phyloP scores from a whole-genome alignment of 371 early-diverging fungal species.

The Fennellomyces sp. region DNA sequence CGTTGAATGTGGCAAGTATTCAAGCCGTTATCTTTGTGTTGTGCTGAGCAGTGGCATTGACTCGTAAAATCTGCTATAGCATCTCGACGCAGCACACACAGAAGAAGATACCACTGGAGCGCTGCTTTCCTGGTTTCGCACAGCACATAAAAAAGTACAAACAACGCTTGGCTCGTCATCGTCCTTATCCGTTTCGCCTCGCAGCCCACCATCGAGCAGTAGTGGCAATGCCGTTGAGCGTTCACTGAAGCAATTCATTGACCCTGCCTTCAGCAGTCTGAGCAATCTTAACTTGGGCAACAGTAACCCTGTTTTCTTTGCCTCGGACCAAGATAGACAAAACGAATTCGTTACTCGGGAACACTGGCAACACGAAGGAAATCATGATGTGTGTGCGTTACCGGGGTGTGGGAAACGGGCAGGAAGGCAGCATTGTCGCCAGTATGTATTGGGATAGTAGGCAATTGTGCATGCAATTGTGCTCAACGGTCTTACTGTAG shows the following conservation, averaged over 20 bases:
- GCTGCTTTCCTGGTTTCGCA: constrained; percentile 45
- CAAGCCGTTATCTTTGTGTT: no score
- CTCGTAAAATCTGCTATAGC: constrained; percentile 24
- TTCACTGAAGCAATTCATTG: constrained; percentile 33
- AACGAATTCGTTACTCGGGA: constrained; percentile 43
- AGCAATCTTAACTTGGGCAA: constrained; percentile 20
- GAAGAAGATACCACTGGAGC: constrained; percentile 53
- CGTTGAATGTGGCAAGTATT: constrained; percentile 40
- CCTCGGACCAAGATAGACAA: constrained; percentile 32
- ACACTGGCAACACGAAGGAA: constrained; percentile 59
- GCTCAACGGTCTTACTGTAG: constrained; percentile 33
- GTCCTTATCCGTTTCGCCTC: constrained; percentile 9
- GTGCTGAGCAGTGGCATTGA: no score
- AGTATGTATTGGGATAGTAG: constrained; percentile 20
- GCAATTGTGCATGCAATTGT: not conserved
- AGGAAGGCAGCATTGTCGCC: constrained; percentile 50
- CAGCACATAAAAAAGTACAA: constrained; percentile 48
- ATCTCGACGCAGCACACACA: constrained; percentile 40
- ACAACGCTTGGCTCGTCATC: constrained; percentile 26
- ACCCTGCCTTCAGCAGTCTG: constrained; percentile 28
- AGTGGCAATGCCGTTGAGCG: constrained; percentile 12
- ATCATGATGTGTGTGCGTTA: constrained; percentile 42
- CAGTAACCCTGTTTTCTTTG: constrained; percentile 35
- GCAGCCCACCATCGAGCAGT: not conserved
- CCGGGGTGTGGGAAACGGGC: constrained; percentile 34